Evolutionary conservation across 2,329 filamentous ascomycete genomes (phyloP).

Genomic region (Monilinia fructigena): DNA sequence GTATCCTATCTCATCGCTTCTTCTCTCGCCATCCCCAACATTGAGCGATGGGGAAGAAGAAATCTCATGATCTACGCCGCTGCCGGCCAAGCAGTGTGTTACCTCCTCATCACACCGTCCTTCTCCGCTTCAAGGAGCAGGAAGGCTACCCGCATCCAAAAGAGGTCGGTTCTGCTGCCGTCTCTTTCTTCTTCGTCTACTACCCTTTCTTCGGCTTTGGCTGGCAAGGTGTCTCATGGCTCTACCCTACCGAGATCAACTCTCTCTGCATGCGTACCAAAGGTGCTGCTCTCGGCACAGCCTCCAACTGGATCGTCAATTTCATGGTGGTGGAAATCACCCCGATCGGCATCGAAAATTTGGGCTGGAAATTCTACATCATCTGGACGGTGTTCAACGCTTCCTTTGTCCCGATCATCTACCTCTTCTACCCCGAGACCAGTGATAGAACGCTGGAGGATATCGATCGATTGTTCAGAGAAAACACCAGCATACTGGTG

Average conservation of each 20-base stretch:
- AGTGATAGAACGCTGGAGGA: conserved; percentile 19
- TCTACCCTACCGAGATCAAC: conserved; percentile 58
- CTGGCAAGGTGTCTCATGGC: conserved; percentile 46
- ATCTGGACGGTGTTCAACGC: conserved; percentile 48
- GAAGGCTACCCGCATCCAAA: conserved; percentile 18
- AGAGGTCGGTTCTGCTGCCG: conserved; percentile 30
- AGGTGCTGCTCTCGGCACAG: conserved; percentile 53
- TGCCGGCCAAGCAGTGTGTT: conserved; percentile 66
- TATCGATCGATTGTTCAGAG: conserved; percentile 20
- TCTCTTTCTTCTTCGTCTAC: conserved; percentile 48
- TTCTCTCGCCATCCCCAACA: conserved; percentile 42
- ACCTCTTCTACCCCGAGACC: conserved; percentile 54
- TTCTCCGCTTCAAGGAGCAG: conserved; percentile 40
- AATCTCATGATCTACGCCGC: conserved; percentile 71
- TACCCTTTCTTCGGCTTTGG: conserved; percentile 54
- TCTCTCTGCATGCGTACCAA: conserved; percentile 53
- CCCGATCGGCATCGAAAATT: conserved; percentile 46
- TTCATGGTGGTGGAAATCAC: conserved; percentile 41
- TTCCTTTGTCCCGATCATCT: conserved; percentile 44
- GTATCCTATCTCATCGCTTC: conserved; percentile 20
- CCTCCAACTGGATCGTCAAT: conserved; percentile 53
- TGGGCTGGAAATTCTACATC: conserved; percentile 61
- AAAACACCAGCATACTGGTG: conserved; percentile 14
- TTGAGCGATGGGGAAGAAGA: conserved; percentile 62
- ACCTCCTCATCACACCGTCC: conserved; percentile 45